Conservation (phyloP, 768 basidiomycete genomes). For the Tephrocybe sp. region DNA sequence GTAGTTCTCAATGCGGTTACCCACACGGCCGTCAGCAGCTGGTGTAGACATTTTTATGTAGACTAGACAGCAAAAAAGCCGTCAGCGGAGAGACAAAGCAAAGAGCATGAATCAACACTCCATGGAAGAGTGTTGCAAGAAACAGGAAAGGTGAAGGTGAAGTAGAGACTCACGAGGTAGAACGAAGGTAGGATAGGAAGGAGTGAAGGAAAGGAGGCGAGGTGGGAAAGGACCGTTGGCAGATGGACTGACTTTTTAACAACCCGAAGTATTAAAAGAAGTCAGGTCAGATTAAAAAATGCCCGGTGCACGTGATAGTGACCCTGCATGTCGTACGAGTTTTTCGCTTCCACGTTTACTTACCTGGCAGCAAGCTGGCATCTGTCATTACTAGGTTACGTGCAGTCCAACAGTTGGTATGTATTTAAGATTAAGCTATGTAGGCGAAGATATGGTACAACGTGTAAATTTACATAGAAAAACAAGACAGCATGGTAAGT, state of each 20-base stretch:
- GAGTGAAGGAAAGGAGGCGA: conserved; percentile 2
- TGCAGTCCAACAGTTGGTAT: too few species aligned
- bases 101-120: conserved; percentile 27
- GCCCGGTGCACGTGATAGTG: conserved; percentile 9
- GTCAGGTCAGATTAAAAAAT: conserved; percentile 23
- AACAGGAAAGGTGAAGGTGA: conserved; percentile 8
- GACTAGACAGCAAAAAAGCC: not conserved
- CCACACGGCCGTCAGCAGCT: conserved; percentile 54
- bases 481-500: not conserved
- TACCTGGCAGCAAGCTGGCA: not conserved
- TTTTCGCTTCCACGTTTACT: not conserved
- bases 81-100: conserved; percentile 9
- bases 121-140: conserved; percentile 25
- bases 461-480: too few species aligned
- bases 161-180: conserved; percentile 11
- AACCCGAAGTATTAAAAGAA: conserved; percentile 5
- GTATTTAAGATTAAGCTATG: too few species aligned
- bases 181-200: conserved; percentile 2
- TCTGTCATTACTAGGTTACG: too few species aligned
- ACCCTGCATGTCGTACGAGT: conserved; percentile 12
- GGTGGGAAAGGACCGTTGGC: conserved; percentile 6
- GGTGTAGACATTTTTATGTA: conserved; percentile 15
- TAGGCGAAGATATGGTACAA: too few species aligned
- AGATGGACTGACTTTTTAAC: conserved; percentile 24
- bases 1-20: conserved; percentile 78